Conservation (phyloP, 495 filamentous ascomycete species). For the Hypoxylon crocopeplum region DNA sequence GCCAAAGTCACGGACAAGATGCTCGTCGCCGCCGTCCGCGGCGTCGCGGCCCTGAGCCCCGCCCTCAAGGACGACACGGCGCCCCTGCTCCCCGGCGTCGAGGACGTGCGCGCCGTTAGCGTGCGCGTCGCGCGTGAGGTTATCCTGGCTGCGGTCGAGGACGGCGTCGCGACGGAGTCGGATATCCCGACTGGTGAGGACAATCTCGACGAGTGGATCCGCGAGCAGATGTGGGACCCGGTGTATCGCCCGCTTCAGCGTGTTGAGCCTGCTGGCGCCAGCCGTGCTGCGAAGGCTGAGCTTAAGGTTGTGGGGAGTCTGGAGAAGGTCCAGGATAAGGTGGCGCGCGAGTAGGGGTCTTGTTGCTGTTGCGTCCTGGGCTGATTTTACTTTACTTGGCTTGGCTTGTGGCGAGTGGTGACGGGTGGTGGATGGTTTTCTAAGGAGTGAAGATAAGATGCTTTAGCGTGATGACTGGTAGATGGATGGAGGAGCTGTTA, state of each 20-base stretch:
- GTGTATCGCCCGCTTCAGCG: conserved; percentile 69
- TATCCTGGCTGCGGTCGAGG: conserved; percentile 72
- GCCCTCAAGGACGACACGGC: conserved; percentile 58
- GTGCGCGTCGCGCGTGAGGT: conserved; percentile 80
- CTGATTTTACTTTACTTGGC: too few species aligned
- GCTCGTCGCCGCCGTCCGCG: conserved; percentile 79
- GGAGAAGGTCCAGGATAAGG: too few species aligned
- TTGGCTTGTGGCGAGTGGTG: too few species aligned
- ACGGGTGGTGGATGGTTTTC: too few species aligned
- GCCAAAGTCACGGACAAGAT: conserved; percentile 74
- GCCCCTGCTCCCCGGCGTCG: conserved; percentile 77
- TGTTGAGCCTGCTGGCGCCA: conserved; percentile 58
- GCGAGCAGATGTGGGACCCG: conserved; percentile 90
- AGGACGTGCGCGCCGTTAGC: conserved; percentile 75
- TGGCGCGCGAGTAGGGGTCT: too few species aligned
- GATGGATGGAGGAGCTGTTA: too few species aligned
- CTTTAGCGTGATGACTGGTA: too few species aligned
- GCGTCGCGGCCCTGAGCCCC: conserved; percentile 73
- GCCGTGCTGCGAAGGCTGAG: conserved; percentile 65
- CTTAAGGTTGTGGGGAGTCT: conserved; percentile 57
- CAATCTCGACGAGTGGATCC: conserved; percentile 79
- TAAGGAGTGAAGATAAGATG: too few species aligned
- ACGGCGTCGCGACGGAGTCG: conserved; percentile 66
- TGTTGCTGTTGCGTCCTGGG: too few species aligned
- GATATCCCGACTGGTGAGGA: conserved; percentile 64